phyloP scores from a whole-genome alignment of 441 rosid genomes.

The Brassica hybrid region DNA sequence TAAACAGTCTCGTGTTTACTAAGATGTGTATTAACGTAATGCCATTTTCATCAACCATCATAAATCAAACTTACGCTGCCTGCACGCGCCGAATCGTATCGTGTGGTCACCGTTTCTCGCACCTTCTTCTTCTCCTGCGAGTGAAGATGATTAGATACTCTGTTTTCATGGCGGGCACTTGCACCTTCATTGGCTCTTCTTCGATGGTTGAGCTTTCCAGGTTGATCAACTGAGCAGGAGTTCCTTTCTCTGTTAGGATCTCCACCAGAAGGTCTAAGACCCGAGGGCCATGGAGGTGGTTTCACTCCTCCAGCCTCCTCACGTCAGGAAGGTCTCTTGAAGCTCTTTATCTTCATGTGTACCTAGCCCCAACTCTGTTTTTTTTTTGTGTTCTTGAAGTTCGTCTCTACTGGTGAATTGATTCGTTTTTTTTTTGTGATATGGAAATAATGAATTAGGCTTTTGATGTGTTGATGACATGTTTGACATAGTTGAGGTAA shows the following conservation, averaged over 20 bases:
- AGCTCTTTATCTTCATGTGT: slow-evolving; percentile 86
- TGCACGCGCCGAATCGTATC: slow-evolving; percentile 36
- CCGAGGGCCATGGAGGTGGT: slow-evolving; percentile 42
- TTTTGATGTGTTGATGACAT: slow-evolving; percentile 84
- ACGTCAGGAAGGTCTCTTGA: slow-evolving; percentile 69
- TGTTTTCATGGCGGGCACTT: slow-evolving; percentile 64
- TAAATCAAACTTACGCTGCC: slow-evolving; percentile 21
- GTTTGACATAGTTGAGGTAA: slow-evolving; percentile 96
- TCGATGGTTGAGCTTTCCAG: slow-evolving; percentile 48
- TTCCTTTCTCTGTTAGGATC: slow-evolving; percentile 57
- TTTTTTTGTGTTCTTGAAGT: not conserved
- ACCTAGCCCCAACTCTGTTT: not conserved
- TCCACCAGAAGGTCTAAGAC: slow-evolving; percentile 30
- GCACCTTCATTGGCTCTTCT: slow-evolving; percentile 52
- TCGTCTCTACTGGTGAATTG: not conserved
- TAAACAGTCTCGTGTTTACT: no score
- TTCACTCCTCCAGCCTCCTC: slow-evolving; percentile 40
- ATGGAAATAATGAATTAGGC: slow-evolving; percentile 52
- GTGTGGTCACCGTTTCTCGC: slow-evolving; percentile 31
- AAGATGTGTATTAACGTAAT: not conserved
- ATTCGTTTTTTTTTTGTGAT: not conserved
- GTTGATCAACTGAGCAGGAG: slow-evolving; percentile 41
- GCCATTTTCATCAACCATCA: not conserved
- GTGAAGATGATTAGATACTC: slow-evolving; percentile 3
- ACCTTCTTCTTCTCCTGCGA: slow-evolving; percentile 14